Evolutionary conservation across 371 early-diverging fungal genomes (phyloP), one percentile per base, ranked within the genome.

Genomic region (Enteropsectra breve): DNA sequence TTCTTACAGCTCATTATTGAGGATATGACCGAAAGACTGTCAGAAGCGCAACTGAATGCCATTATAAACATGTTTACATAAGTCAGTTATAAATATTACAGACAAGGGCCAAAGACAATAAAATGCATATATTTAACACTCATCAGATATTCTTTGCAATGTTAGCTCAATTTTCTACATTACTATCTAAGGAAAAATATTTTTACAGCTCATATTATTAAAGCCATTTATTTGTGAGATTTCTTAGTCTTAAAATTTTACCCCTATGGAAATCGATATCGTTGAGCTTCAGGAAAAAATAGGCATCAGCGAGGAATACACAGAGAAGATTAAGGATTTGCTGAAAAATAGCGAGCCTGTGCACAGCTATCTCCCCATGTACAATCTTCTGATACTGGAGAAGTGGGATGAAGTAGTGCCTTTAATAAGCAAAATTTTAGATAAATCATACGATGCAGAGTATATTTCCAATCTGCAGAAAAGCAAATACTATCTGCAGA

Each of bases 401-500:
- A 13, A 28, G 5, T 54, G 21, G 8, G 63, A 63, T 11, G 11
- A 8, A 11, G 56, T 53, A 30, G 18, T 54, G 5, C 59, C 32
- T n/a, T 21, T 63, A 3, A 49, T 55, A 56, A 28, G 30, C 11
- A 18, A 28, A 4, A 28, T 63, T 11, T 11, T 63, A 26, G 56
- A 58, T 26, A 28, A 36, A 6, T 8, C 21, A 4, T 30, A 49
- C 11, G 63, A 63, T 26, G 15, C 53, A 40, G 55, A 63, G 4
- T 63, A 49, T 28, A 11, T 63, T 8, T 6, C 8, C n/a, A 6
- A 8, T 26, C 63, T 63, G 3, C 63, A 63, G 40, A 63, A 32
- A 4, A 59, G 60, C 56, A 48, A 28, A 13, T 63, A 15, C 28
- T 63, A 56, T 49, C 59, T 56, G 56, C 63, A 63, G 4, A 48